phyloP scores from a whole-genome alignment of 768 basidiomycete genomes.

The Mrakia hoshinonis region DNA sequence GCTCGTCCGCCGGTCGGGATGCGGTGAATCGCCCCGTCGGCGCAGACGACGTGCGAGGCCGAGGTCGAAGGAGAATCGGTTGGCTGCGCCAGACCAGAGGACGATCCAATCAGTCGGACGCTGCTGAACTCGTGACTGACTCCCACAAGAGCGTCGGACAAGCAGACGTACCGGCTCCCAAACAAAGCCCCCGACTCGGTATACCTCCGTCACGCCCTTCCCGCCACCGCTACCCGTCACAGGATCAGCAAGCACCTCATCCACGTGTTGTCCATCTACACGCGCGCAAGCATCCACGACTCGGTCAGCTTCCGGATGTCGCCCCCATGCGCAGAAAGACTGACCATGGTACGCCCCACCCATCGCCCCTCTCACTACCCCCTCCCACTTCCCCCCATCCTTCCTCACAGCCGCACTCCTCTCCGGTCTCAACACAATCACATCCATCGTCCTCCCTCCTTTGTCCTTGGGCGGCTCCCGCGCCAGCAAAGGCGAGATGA shows the following conservation, averaged over 20 bases:
- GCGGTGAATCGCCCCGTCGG: conserved; percentile 17
- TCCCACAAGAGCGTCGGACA: not conserved
- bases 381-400: conserved; percentile 46
- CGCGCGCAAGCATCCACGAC: not conserved
- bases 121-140: too few species aligned
- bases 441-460: conserved; percentile 51
- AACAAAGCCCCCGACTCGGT: not conserved
- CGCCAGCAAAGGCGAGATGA: conserved; percentile 59
- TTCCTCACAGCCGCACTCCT: not conserved
- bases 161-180: not conserved
- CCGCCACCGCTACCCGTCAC: not conserved
- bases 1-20: conserved; percentile 3
- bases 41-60: conserved; percentile 20
- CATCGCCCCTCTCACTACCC: conserved; percentile 52
- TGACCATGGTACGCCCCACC: conserved; percentile 56
- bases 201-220: not conserved
- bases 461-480: conserved; percentile 44
- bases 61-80: not conserved
- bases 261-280: conserved; percentile 14
- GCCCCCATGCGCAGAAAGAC: not conserved
- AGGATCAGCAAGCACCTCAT: not conserved
- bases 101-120: too few species aligned
- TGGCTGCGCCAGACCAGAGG: not conserved
- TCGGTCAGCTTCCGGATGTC: not conserved
- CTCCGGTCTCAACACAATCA: conserved; percentile 64